Base-by-base conservation (phyloP, 257 asterid species). In the Jacaranda copaia region DNA sequence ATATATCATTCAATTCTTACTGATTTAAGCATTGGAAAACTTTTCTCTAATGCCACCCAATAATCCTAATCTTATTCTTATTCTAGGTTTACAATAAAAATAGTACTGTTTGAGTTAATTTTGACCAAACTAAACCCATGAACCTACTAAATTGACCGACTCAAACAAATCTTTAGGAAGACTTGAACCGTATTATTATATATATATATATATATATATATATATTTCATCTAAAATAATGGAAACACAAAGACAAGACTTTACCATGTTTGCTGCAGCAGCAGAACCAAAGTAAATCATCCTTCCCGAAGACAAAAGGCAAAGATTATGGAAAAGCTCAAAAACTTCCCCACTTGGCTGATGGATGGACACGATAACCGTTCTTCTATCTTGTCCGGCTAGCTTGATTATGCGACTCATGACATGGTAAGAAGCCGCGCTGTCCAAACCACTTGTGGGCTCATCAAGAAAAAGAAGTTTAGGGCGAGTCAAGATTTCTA, bases 391-490 rank as follows among this genome's bases (percentile, higher is more conserved):
- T 38, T 81, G 85, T 75, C 46, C 45, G 10, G 89, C 89, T 42
- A 84, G 77, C 45, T 83, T 85, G 45, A 83, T 81, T 2, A 87
- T 84, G 6, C 84, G 82, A 12, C 57, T 84, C 89, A 87, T 84
- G 32, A 87, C 89, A 65, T 85, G 89, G 82, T 84, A 87, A 36
- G 92, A 85, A 2, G 90, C 88, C 0, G 92, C 93, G 62, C 94
- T 85, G 71, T 89, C 94, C 43, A 87, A 75, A 1, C 94, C 92
- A 45, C 88, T 87, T 0, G 94, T 87, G 2, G 90, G 94, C 72
- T 89, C 92, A n/a, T 87, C 90, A 1, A 88, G 88, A 35, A 89
- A 89, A 0, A 89, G 79, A 39, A 89, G 87, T 11, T 77, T 83
- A 1, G 95, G 95, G 0, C 88, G 81, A 1, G 87, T 88, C 65